phyloP scores from a whole-genome alignment of 495 filamentous ascomycete genomes.

The Pseudoneurospora amorphoporcata region DNA sequence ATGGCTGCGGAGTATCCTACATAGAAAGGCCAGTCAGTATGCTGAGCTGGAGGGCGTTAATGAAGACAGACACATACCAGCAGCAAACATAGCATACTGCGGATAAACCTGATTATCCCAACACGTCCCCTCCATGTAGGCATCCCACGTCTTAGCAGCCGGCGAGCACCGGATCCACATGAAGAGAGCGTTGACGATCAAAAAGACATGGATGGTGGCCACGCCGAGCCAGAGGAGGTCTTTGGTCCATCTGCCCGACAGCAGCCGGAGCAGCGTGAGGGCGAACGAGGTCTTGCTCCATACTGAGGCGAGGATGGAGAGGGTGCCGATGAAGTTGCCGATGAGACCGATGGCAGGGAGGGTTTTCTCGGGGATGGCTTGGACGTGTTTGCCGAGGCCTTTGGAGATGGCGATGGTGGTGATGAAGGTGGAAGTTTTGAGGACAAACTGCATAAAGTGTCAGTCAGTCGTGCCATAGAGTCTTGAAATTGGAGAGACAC shows the following conservation, averaged over 20 bases:
- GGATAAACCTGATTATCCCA: constrained; percentile 15
- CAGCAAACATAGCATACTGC: constrained; percentile 18
- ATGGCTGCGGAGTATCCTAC: constrained; percentile 26
- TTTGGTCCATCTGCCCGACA: constrained; percentile 5
- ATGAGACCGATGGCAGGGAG: constrained; percentile 10
- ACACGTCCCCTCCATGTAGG: constrained; percentile 19
- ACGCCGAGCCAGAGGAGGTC: constrained; percentile 23
- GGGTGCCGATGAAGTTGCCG: constrained; percentile 18
- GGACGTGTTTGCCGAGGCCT: constrained; percentile 22
- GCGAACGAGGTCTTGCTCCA: constrained; percentile 32
- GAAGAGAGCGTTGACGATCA: constrained; percentile 25
- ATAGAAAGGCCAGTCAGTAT: too few relatives aligned
- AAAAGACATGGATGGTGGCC: constrained; percentile 21
- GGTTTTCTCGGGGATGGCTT: constrained; percentile 12
- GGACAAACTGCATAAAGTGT: constrained; percentile 6
- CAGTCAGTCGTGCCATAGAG: neutral
- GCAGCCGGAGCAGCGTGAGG: constrained; percentile 22
- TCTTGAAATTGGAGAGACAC: neutral
- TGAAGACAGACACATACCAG: constrained; percentile 5
- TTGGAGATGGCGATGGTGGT: constrained; percentile 12
- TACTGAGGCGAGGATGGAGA: constrained; percentile 21
- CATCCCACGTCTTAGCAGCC: constrained; percentile 22
- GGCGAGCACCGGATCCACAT: constrained; percentile 26
- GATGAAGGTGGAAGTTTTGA: constrained; percentile 11
- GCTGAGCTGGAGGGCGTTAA: too few relatives aligned